Evolutionary conservation across 2,329 filamentous ascomycete genomes (phyloP).

Genomic region (Simplicillium sp.): DNA sequence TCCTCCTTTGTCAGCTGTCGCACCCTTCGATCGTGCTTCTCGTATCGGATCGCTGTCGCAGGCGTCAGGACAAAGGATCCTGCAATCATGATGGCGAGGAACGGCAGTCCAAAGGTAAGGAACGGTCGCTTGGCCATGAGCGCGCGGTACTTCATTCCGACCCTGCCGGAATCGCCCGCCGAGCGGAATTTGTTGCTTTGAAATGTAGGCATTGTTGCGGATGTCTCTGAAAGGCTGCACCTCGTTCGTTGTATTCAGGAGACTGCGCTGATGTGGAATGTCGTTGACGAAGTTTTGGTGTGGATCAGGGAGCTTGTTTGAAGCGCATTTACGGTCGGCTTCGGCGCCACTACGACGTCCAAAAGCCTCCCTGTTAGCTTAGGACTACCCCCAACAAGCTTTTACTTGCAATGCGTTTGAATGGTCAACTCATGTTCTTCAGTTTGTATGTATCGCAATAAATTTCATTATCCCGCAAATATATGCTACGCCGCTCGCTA

Average conservation of each 20-base stretch:
- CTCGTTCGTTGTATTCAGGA: background rate
- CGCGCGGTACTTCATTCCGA: constrained; percentile 70
- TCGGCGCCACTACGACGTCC: too few species aligned
- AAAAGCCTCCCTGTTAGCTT: too few species aligned
- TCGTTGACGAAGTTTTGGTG: background rate
- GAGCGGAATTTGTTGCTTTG: constrained; percentile 62
- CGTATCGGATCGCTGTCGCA: constrained; percentile 87
- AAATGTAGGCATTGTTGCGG: constrained; percentile 40
- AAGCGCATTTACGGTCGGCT: too few species aligned
- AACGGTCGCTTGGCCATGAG: constrained; percentile 75
- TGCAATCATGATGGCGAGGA: constrained; percentile 79
- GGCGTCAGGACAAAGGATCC: constrained; percentile 93
- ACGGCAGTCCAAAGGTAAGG: constrained; percentile 85
- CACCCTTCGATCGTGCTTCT: constrained; percentile 84
- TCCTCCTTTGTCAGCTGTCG: constrained; percentile 78
- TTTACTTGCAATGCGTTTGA: too few species aligned
- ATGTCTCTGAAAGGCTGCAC: background rate
- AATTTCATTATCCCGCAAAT: too few species aligned
- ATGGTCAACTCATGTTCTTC: too few species aligned
- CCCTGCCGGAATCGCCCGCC: constrained; percentile 53
- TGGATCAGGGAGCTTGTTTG: too few species aligned
- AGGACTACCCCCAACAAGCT: too few species aligned
- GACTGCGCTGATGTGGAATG: background rate
- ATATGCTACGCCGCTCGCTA: too few species aligned
- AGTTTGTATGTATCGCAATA: too few species aligned